Evolutionary conservation across 495 filamentous ascomycete genomes (phyloP), one percentile per base, ranked within the genome.

Genomic region (Penicillium coprophilum): DNA sequence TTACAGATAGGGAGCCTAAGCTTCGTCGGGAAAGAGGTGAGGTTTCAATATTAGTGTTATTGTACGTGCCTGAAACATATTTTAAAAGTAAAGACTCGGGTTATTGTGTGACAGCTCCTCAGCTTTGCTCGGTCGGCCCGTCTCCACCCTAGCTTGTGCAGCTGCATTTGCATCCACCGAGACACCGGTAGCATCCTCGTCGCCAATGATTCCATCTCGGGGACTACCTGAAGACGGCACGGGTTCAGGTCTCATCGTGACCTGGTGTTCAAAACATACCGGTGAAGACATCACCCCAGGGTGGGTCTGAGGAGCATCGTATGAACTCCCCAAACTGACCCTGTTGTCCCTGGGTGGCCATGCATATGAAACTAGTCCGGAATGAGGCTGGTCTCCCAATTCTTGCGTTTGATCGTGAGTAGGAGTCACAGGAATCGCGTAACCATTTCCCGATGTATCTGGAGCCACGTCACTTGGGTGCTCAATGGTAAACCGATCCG

Each of bases 21-120:
- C 56, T 34, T 39, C 39, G 52, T 60, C 3, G 17, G 23, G 53
- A 32, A 23, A 47, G 50, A 43, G 28, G 4, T 23, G 34, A 38
- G 8, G n/a, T 4, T n/a, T 17, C 15, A 2, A 38, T 38, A 38
- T n/a, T 32, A 39, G 34, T 20, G 17, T 32, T 1, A 21, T 47
- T 17, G 17, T 12, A 15, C 31, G 6, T 21, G n/a, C 23, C 13
- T 28, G 13, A 11, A 46, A 34, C 23, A 32, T 12, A 3, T 45
- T 62, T 54, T 31, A 67, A 44, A 69, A 69, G 21, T 69, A 69
- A 46, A 69, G 53, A 23, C 48, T 60, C 23, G 65, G 58, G 36
- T 58, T 49, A 1, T 31, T 57, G 46, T 54, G 59, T 12, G 66
- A 64, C 40, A 67, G 46, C 49, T 62, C 57, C 13, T 59, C 58